A percentile compares a stretch with the other conserved stretches of the same genome.
Conservation (phyloP, 2,329 filamentous ascomycete genomes). For the Hymenoscyphus linearis region DNA sequence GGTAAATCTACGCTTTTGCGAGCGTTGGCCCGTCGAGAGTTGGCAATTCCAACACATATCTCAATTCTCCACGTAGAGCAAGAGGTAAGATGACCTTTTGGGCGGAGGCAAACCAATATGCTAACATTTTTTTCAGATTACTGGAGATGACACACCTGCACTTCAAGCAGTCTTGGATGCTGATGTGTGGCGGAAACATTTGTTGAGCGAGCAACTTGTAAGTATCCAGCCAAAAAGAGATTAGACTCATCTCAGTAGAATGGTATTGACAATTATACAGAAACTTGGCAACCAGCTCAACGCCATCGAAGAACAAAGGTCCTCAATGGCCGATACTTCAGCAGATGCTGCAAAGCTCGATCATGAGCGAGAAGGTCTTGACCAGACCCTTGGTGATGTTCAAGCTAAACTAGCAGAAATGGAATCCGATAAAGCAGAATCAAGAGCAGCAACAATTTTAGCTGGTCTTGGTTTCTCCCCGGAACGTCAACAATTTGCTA, state of each 20-base stretch:
- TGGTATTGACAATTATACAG: constrained; percentile 27
- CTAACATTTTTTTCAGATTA: constrained; percentile 55
- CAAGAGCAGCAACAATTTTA: constrained; percentile 89
- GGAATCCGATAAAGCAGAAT: constrained; percentile 98
- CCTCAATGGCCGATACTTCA: constrained; percentile 83
- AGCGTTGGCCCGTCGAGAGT: constrained; percentile 85
- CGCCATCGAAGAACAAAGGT: constrained; percentile 70
- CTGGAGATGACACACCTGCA: constrained; percentile 90
- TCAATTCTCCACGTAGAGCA: constrained; percentile 99
- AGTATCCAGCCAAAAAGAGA: constrained; percentile 30
- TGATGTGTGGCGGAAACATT: constrained; percentile 96
- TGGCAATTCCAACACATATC: constrained; percentile 93
- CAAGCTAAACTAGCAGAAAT: constrained; percentile 92
- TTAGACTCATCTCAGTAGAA: not conserved
- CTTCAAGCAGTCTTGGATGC: constrained; percentile 94
- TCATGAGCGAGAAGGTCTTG: constrained; percentile 80
- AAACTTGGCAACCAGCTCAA: constrained; percentile 75
- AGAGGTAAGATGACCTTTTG: constrained; percentile 53
- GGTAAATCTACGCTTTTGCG: constrained; percentile 93
- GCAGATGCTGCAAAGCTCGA: constrained; percentile 82
- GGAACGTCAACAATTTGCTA: constrained; percentile 86
- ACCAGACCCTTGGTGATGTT: constrained; percentile 85
- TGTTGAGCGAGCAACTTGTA: constrained; percentile 82
- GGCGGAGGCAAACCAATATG: too few relatives aligned
- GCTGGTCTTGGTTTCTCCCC: constrained; percentile 94